A percentile compares a stretch with the other conserved stretches of the same genome.
Conservation (phyloP, 495 filamentous ascomycete genomes). For the Ramalina peruviana region DNA sequence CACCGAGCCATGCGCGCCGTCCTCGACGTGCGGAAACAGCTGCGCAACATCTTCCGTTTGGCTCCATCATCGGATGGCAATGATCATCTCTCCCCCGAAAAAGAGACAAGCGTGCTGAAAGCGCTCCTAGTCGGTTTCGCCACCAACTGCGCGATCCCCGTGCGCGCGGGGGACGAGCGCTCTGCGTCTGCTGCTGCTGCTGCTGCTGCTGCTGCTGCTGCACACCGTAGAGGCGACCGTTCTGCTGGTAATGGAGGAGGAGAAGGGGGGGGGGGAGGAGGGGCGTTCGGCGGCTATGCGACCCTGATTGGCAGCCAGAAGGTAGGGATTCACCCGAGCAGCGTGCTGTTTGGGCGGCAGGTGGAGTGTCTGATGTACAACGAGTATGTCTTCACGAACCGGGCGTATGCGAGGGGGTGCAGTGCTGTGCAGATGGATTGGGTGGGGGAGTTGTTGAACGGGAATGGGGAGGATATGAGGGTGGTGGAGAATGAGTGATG, state of each 20-base stretch:
- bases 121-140: slow-evolving; percentile 73
- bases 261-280: no score
- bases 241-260: no score
- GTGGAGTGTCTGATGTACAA: slow-evolving; percentile 91
- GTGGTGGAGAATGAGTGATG: neutral
- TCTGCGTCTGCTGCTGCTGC: no score
- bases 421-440: slow-evolving; percentile 78
- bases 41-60: slow-evolving; percentile 48
- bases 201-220: no score
- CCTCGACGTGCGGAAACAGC: slow-evolving; percentile 80
- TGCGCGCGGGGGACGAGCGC: slow-evolving; percentile 42
- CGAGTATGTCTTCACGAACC: slow-evolving; percentile 89
- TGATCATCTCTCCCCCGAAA: slow-evolving; percentile 25
- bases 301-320: slow-evolving; percentile 73
- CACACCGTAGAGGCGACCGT: no score
- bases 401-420: slow-evolving; percentile 80
- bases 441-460: slow-evolving; percentile 52
- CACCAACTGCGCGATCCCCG: slow-evolving; percentile 67
- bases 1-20: slow-evolving; percentile 70
- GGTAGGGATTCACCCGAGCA: slow-evolving; percentile 81
- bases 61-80: slow-evolving; percentile 20
- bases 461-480: neutral
- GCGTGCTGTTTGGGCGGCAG: slow-evolving; percentile 73
- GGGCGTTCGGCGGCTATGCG: slow-evolving; percentile 46
- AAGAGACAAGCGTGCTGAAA: slow-evolving; percentile 48